phyloP scores from a whole-genome alignment of 2,329 filamentous ascomycete species.

The Nannizzia gypsea region DNA sequence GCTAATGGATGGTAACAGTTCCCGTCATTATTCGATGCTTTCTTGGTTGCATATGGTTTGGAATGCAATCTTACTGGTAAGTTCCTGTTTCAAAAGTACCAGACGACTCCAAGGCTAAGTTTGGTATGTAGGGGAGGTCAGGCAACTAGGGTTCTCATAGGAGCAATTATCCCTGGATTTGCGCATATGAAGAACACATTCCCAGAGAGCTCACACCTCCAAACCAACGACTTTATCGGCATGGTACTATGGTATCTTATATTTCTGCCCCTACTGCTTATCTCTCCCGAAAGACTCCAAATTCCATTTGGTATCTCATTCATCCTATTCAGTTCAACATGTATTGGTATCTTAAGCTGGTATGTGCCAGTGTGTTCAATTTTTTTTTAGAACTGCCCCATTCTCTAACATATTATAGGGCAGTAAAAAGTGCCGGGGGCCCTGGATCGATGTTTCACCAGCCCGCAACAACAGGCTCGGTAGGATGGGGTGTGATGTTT shows the following conservation, averaged over 20 bases:
- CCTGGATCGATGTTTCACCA: slow-evolving; percentile 9
- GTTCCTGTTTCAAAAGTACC: slow-evolving; percentile 19
- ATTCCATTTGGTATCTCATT: slow-evolving; percentile 9
- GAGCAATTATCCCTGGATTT: slow-evolving; percentile 17
- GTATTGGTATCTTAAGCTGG: slow-evolving; percentile 2
- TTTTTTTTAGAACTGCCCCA: not conserved
- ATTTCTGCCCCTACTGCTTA: slow-evolving; percentile 32
- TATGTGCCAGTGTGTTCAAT: not conserved
- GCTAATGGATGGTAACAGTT: slow-evolving; percentile 13
- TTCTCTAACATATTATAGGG: not conserved
- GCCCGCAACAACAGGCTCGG: slow-evolving; percentile 8
- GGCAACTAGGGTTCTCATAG: slow-evolving; percentile 8
- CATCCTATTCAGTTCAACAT: slow-evolving; percentile 5
- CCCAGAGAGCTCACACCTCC: slow-evolving; percentile 23
- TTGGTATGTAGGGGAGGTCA: slow-evolving; percentile 4
- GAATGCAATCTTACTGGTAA: slow-evolving; percentile 30
- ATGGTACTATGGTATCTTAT: slow-evolving; percentile 30
- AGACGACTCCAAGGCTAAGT: not conserved
- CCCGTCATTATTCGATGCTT: slow-evolving; percentile 4
- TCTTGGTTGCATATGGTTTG: slow-evolving; percentile 23
- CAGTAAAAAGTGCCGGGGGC: slow-evolving; percentile 3
- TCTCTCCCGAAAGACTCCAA: slow-evolving; percentile 28
- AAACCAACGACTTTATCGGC: slow-evolving; percentile 26
- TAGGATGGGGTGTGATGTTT: slow-evolving; percentile 29
- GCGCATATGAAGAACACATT: slow-evolving; percentile 27